Percentiles rank a stretch among this genome's conserved stretches.
Evolutionary conservation across 2,329 filamentous ascomycete genomes (phyloP).

Genomic region (Verticillium isaacii): DNA sequence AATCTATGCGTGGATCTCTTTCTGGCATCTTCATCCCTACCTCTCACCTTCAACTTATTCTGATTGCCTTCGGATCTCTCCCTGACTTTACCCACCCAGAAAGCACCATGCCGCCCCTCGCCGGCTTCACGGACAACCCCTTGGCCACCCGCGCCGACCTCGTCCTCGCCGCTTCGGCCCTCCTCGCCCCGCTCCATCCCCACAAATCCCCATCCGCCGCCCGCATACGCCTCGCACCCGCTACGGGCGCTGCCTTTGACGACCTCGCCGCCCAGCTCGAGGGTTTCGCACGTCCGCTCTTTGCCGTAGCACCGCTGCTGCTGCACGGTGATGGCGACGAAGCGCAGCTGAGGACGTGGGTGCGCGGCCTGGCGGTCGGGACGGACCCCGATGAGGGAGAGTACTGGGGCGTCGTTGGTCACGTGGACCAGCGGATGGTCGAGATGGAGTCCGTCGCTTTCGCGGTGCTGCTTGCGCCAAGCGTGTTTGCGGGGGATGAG

Average conservation of each 20-base stretch:
- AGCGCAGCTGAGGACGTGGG: slow-evolving; percentile 14
- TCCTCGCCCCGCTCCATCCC: slow-evolving; percentile 18
- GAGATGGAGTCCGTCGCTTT: slow-evolving; percentile 40
- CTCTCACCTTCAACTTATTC: no score
- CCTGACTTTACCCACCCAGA: no score
- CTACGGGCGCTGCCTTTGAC: slow-evolving; percentile 25
- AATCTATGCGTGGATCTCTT: no score
- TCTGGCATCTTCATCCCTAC: no score
- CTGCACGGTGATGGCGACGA: not conserved
- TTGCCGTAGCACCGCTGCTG: slow-evolving; percentile 21
- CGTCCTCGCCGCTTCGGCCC: slow-evolving; percentile 16
- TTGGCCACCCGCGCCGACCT: slow-evolving; percentile 23
- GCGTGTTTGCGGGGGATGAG: slow-evolving; percentile 16
- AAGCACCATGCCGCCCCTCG: slow-evolving; percentile 16
- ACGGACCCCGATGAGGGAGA: slow-evolving; percentile 16
- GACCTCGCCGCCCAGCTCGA: slow-evolving; percentile 29
- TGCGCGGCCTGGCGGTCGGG: slow-evolving; percentile 12
- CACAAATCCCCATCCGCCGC: slow-evolving; percentile 21
- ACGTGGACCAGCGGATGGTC: slow-evolving; percentile 40
- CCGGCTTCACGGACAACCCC: slow-evolving; percentile 27
- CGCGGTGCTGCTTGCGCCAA: slow-evolving; percentile 32
- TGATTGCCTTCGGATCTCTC: no score
- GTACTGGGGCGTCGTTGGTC: slow-evolving; percentile 35
- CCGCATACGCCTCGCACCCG: slow-evolving; percentile 21
- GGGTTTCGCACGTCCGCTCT: slow-evolving; percentile 25